Conservation (phyloP, 148 eudicot genomes). For the Drosera capensis region DNA sequence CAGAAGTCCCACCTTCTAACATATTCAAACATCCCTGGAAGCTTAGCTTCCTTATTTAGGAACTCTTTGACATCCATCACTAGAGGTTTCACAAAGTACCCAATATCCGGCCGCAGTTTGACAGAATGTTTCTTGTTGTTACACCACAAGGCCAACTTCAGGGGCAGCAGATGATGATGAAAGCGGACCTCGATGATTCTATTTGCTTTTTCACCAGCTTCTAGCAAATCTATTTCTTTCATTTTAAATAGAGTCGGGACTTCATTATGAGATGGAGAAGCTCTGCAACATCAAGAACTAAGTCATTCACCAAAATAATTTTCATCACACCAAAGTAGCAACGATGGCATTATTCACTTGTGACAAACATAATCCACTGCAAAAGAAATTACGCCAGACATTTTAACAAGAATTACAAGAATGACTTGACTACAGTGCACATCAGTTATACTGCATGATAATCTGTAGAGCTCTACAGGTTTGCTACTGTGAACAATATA, state of each 20-base stretch:
- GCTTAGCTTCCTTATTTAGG: conserved; percentile 57
- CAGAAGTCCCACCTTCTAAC: conserved; percentile 44
- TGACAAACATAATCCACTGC: neutral
- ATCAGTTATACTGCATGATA: no score
- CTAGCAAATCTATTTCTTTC: conserved; percentile 57
- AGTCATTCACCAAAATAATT: neutral
- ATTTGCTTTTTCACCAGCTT: conserved; percentile 45
- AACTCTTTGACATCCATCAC: conserved; percentile 51
- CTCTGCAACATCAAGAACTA: conserved; percentile 23
- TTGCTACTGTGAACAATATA: no score
- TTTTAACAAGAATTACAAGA: no score
- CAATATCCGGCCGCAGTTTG: conserved; percentile 90
- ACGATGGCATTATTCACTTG: no score
- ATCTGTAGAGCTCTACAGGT: no score
- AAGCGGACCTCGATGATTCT: conserved; percentile 65
- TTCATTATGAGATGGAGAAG: conserved; percentile 23
- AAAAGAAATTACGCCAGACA: no score
- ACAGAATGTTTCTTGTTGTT: conserved; percentile 49
- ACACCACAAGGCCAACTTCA: conserved; percentile 64
- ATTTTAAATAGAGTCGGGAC: conserved; percentile 59
- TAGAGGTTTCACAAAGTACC: conserved; percentile 90
- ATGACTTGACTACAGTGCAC: no score
- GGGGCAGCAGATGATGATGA: conserved; percentile 85
- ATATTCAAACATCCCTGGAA: conserved; percentile 95
- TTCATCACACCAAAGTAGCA: no score